Percentiles rank a stretch among this genome's conserved stretches.
Evolutionary conservation across 2,329 filamentous ascomycete species (phyloP).

Genomic region (Talaromyces sp.): DNA sequence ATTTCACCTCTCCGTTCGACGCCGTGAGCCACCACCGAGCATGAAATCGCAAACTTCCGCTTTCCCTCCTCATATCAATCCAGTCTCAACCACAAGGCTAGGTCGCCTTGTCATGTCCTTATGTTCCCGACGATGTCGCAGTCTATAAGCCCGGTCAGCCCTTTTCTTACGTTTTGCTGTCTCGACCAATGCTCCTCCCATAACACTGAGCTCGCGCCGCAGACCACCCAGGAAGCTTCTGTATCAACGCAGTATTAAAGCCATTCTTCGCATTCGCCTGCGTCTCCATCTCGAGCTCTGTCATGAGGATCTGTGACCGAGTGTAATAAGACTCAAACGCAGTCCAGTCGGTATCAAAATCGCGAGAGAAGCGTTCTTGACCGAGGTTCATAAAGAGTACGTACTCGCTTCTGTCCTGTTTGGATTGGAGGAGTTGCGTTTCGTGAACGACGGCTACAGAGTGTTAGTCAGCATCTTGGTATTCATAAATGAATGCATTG

Average conservation of each 20-base stretch:
- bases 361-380: neutral
- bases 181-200: neutral
- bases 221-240: neutral
- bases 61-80: neutral
- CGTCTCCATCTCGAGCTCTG: neutral
- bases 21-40: neutral
- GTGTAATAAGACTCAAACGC: neutral
- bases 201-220: neutral
- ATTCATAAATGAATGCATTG: neutral
- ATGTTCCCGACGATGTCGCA: neutral
- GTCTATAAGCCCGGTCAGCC: neutral
- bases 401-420: neutral
- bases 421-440: neutral
- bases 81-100: neutral
- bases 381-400: neutral
- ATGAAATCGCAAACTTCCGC: neutral
- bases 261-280: neutral
- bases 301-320: neutral
- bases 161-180: neutral
- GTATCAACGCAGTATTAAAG: neutral
- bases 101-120: neutral
- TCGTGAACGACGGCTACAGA: neutral
- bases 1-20: neutral
- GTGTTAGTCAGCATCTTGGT: neutral
- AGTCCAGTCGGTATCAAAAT: too few species aligned